phyloP scores from a whole-genome alignment of 2,329 filamentous ascomycete species.

The Calonectria pseudoturangicola region DNA sequence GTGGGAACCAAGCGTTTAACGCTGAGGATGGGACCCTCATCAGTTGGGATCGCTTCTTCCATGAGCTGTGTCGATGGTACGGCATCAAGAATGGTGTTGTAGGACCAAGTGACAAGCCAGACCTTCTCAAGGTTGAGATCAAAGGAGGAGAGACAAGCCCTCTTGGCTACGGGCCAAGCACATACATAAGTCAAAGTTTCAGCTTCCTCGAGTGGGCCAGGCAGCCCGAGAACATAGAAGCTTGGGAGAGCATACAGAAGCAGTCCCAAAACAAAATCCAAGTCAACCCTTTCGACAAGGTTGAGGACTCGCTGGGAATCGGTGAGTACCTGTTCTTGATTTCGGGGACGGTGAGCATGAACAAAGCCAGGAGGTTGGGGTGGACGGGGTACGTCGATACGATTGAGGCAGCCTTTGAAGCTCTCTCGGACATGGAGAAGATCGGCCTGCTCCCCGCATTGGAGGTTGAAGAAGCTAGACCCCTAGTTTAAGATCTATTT shows the following conservation, averaged over 20 bases:
- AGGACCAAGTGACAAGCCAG: not conserved
- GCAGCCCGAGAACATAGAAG: not conserved
- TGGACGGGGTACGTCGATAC: slow-evolving; percentile 3
- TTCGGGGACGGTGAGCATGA: not conserved
- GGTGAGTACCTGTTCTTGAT: not conserved
- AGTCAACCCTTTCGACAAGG: not conserved
- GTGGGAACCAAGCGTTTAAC: slow-evolving; percentile 3
- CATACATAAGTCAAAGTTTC: not conserved
- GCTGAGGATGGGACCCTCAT: not conserved
- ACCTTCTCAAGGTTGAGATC: not conserved
- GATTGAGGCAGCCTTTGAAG: slow-evolving; percentile 1
- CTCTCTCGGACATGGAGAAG: not conserved
- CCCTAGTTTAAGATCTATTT: not conserved
- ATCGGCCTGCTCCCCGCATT: not conserved
- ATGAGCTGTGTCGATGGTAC: not conserved
- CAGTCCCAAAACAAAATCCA: not conserved
- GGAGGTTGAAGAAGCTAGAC: not conserved
- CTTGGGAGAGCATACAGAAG: not conserved
- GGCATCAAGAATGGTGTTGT: not conserved
- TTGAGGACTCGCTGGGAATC: not conserved
- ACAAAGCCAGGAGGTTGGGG: slow-evolving; percentile 1
- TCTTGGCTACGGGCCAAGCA: not conserved
- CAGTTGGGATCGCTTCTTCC: not conserved
- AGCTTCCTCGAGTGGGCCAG: not conserved
- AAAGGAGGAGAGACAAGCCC: not conserved